These are phyloP conservation scores for Globisporangium uncinulatum DNA, from an alignment of 352 stramenopile species.

Conservation along the genomic window DNA sequence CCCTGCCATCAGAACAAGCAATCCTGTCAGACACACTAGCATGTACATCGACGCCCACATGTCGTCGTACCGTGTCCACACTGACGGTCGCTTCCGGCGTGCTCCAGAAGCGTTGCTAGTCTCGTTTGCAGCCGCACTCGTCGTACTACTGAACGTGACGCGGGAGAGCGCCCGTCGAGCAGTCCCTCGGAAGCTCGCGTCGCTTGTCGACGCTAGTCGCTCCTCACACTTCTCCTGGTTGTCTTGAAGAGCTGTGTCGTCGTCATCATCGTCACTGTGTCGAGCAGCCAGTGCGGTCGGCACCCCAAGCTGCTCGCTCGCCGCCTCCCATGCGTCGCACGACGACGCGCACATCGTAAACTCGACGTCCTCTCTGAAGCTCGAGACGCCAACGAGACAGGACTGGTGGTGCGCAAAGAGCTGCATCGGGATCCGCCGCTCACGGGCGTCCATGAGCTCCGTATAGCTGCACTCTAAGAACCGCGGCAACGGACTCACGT, in stretches of 20 bases:
- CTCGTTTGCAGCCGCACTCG: not conserved
- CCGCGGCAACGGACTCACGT: conserved; percentile 37
- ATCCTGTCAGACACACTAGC: not conserved
- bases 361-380: conserved; percentile 46
- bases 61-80: conserved; percentile 1
- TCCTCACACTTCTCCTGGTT: not conserved
- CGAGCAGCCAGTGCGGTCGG: conserved; percentile 2
- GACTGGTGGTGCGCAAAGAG: conserved; percentile 28
- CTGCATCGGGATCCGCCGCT: conserved; percentile 26
- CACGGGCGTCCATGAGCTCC: conserved; percentile 5
- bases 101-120: not conserved
- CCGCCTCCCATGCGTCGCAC: conserved; percentile 35
- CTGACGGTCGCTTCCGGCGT: not conserved
- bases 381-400: conserved; percentile 51
- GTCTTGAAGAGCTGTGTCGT: not conserved
- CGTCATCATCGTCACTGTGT: not conserved
- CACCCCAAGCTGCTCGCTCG: conserved; percentile 27
- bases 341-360: conserved; percentile 26
- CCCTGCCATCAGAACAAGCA: not conserved
- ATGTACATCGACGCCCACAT: not conserved
- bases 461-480: conserved; percentile 69
- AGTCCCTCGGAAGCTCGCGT: not conserved
- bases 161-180: not conserved
- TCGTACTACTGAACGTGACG: conserved; percentile 3
- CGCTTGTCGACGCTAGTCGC: not conserved